phyloP scores from a whole-genome alignment of 768 basidiomycete species.

The Piloderma croceum region DNA sequence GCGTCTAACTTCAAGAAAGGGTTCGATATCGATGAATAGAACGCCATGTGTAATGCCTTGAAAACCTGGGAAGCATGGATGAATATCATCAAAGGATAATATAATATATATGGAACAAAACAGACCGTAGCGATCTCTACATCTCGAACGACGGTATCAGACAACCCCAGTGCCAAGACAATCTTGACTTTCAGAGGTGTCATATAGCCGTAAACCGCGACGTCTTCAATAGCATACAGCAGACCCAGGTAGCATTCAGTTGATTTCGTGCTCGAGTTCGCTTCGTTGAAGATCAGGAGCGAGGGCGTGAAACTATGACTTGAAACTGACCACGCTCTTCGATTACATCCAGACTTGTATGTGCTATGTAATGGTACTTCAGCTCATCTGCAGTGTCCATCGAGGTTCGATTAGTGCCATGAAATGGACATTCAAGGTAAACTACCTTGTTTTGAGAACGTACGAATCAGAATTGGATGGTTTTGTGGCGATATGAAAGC shows the following conservation, averaged over 20 bases:
- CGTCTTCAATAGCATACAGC: conserved; percentile 87
- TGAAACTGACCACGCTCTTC: conserved; percentile 76
- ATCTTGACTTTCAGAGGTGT: conserved; percentile 87
- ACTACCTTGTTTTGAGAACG: conserved; percentile 58
- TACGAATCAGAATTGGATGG: conserved; percentile 72
- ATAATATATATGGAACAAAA: conserved; percentile 4
- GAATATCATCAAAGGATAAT: neutral
- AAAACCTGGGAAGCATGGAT: conserved; percentile 54
- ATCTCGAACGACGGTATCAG: conserved; percentile 78
- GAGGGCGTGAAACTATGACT: neutral
- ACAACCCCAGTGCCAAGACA: conserved; percentile 70
- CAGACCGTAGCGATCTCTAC: conserved; percentile 71
- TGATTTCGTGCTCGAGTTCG: conserved; percentile 46
- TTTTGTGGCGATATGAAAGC: conserved; percentile 84
- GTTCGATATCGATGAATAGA: conserved; percentile 77
- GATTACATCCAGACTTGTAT: conserved; percentile 85
- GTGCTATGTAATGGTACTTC: conserved; percentile 89
- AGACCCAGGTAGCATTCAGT: conserved; percentile 81
- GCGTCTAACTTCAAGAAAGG: conserved; percentile 74
- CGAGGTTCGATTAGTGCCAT: too few relatives aligned
- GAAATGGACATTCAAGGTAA: too few relatives aligned
- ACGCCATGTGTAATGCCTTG: conserved; percentile 84
- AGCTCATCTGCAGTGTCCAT: conserved; percentile 54
- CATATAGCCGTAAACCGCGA: conserved; percentile 88
- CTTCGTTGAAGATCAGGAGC: conserved; percentile 11